Base-by-base conservation (phyloP, 2,329 filamentous ascomycete genomes). In the Exophiala sideris region DNA sequence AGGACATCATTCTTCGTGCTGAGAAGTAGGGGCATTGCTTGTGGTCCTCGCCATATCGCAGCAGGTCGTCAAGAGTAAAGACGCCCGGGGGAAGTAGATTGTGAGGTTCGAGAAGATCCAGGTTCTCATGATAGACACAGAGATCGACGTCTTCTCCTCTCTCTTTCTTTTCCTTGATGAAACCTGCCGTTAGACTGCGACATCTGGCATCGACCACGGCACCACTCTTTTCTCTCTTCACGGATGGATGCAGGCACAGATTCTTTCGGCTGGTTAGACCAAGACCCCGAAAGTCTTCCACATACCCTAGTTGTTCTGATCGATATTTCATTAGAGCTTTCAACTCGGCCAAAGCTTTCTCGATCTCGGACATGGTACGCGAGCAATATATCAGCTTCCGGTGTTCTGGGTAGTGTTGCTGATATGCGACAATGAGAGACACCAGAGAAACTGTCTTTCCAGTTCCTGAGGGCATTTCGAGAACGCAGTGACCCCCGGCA, bases 21-120 rank as follows among this genome's bases (percentile, higher is more conserved):
- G 92, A 96, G 65, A 99, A 99, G 70, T 99, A 99, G 0, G 94
- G 94, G 64, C 94, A 99, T 70, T 97, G 94, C 69, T 96, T 96
- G 60, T 96, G 86, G 65, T 96, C 81, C 71, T 99, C 92, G 49
- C 95, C 92, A 65, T 99, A 97, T 60, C 82, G 84, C 53, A 95
- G 74, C 45, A 99, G 82, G 11, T 86, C 89, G 63, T 99, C 94
- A 47, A 99, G 83, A 0, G 94, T 97, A 84, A 94, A 99, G 2
- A 99, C 90, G 5, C 94, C 94, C 18, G 94, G 89, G 0, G 94
- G 94, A 32, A 99, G 86, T 33, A 99, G 80, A 64, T 96, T 96
- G 69, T 96, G 91, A 2, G 94, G 89, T 67, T 99, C 95, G 21
- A 97, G 82, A 12, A 95, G 81, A 69, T 99, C 92, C 40, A 99